phyloP scores from a whole-genome alignment of 371 early-diverging fungal species.

The Mucor circinelloides region DNA sequence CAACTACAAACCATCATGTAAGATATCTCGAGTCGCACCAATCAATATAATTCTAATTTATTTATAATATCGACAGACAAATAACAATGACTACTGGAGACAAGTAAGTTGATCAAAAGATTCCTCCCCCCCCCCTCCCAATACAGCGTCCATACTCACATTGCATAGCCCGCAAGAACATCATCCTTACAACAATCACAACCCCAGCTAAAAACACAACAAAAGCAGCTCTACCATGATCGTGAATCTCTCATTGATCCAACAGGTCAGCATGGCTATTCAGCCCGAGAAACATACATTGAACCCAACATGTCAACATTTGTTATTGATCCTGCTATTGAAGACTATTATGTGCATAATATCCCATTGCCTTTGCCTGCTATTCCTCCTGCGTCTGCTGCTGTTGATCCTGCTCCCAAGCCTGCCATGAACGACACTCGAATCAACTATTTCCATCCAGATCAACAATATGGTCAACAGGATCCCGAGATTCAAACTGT shows the following conservation, averaged over 20 bases:
- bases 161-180: slow-evolving; percentile 16
- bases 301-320: slow-evolving; percentile 20
- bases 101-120: slow-evolving; percentile 11
- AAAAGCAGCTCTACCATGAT: slow-evolving; percentile 4
- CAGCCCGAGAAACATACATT: slow-evolving; percentile 23
- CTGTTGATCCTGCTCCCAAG: background rate
- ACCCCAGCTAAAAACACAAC: slow-evolving; percentile 2
- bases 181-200: slow-evolving; percentile 23
- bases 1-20: slow-evolving; percentile 12
- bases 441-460: slow-evolving; percentile 4
- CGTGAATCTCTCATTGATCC: slow-evolving; percentile 30
- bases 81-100: slow-evolving; percentile 14
- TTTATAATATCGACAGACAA: background rate
- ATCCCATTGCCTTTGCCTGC: background rate
- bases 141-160: background rate
- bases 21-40: slow-evolving; percentile 2
- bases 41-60: background rate
- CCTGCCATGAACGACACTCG: background rate
- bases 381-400: background rate
- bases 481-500: slow-evolving; percentile 22
- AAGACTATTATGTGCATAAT: background rate
- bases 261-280: background rate
- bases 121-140: background rate
- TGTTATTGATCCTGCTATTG: slow-evolving; percentile 3
- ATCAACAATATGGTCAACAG: background rate